Percentiles rank a stretch among this genome's conserved stretches.
These are phyloP conservation scores for Achaetomiella virescens DNA, from an alignment of 495 filamentous ascomycete species.

Conservation along the genomic window DNA sequence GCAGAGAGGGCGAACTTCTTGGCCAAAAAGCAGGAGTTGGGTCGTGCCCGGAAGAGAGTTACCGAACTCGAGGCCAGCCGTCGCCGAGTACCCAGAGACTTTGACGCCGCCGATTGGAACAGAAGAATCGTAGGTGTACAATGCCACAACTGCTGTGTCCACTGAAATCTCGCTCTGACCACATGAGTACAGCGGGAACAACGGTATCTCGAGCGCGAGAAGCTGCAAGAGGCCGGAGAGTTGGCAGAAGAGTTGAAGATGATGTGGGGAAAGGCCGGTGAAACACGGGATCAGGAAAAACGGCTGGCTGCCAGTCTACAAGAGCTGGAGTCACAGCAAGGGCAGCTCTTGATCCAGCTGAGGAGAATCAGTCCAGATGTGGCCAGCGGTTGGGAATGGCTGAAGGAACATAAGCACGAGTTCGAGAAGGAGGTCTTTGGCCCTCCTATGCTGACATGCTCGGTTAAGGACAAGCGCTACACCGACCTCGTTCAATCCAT, in stretches of 20 bases:
- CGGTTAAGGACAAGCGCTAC: constrained; percentile 67
- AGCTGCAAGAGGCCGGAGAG: constrained; percentile 31
- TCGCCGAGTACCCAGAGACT: constrained; percentile 41
- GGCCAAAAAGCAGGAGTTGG: constrained; percentile 47
- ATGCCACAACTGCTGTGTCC: constrained; percentile 4
- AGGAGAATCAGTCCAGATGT: constrained; percentile 53
- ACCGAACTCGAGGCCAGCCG: constrained; percentile 39
- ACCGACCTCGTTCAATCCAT: constrained; percentile 69
- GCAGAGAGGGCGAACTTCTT: constrained; percentile 50
- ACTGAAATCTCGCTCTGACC: not conserved
- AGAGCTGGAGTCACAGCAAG: constrained; percentile 65
- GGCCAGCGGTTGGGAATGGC: constrained; percentile 68
- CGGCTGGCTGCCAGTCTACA: constrained; percentile 46
- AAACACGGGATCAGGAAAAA: constrained; percentile 18
- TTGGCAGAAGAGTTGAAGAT: constrained; percentile 29
- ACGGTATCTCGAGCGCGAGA: constrained; percentile 42
- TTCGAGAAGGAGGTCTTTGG: constrained; percentile 83
- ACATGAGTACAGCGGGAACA: constrained; percentile 30
- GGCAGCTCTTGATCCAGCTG: constrained; percentile 65
- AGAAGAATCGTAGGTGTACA: constrained; percentile 44
- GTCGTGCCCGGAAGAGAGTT: constrained; percentile 36
- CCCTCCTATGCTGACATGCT: constrained; percentile 76
- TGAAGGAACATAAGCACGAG: constrained; percentile 59
- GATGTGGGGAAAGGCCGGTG: constrained; percentile 18
- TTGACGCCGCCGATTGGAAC: constrained; percentile 48